Evolutionary conservation across 352 stramenopile species (phyloP), one percentile per base, ranked within the genome.

Genomic region (Phytophthora fragariaefolia): DNA sequence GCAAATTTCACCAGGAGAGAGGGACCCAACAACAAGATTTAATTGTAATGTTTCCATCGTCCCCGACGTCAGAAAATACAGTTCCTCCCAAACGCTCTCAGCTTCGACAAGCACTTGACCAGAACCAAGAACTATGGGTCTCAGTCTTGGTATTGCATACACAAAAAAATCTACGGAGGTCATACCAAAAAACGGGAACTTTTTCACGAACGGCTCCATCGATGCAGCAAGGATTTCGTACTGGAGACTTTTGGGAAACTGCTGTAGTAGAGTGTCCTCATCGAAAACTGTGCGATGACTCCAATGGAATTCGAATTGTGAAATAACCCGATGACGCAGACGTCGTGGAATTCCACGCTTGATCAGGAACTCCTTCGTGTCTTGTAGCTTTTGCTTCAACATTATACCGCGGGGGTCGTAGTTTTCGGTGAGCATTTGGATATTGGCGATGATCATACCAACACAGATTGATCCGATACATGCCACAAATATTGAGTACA

Each of bases 371-470:
- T 93, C 84, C 53, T 95, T 95, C 1, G 86, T 91, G 50, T 93
- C 85, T 52, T 90, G 78, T 1, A 92, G 45, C 46, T 92, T 91
- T 17, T 88, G 73, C 49, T 90, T 89, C 6, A 95, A 62, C 47
- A 89, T 89, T 28, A 91, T 77, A 1, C 78, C 78, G 6, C 85
- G 76, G 5, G 91, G 89, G 43, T 98, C 95, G 59, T 96, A 95
- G 45, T 96, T 97, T 62, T 98, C 90, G 0, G 95, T 92, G 12
- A 98, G 90, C 77, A 96, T 93, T 54, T 96, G 87, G 27, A 98
- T 96, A 32, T 93, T 98, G 7, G 92, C 91, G 57, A 97, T 97
- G 65, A 98, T 97, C 69, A 97, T 91, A 63, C 92, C 92, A 59
- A 97, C 92, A 28, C 76, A 94, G 20, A 94, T 92, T 18, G 88